phyloP scores from a whole-genome alignment of 1,284 basidiomycete species.

The Marasmius oreades region DNA sequence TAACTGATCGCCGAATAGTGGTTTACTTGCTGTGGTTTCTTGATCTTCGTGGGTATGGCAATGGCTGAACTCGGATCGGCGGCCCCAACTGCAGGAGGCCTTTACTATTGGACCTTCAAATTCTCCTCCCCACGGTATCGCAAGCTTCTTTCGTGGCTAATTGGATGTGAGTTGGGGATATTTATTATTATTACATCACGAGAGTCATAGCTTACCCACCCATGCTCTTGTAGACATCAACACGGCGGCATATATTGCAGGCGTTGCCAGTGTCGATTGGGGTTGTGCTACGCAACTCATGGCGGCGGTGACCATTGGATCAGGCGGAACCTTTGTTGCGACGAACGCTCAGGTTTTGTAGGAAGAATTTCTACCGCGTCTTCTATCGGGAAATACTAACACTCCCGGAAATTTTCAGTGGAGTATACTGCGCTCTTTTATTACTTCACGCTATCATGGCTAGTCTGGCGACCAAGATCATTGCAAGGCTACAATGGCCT shows the following conservation, averaged over 20 bases:
- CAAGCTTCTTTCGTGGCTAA: constrained; percentile 19
- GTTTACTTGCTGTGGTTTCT: constrained; percentile 20
- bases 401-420: constrained; percentile 44
- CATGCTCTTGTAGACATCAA: constrained; percentile 35
- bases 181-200: too few species aligned
- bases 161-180: constrained; percentile 21
- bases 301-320: constrained; percentile 62
- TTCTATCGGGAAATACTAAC: too few species aligned
- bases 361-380: too few species aligned
- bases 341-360: constrained; percentile 61
- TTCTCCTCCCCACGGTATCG: constrained; percentile 19
- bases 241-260: constrained; percentile 64
- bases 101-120: constrained; percentile 24
- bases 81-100: constrained; percentile 21
- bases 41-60: constrained; percentile 18
- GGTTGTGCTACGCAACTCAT: constrained; percentile 69
- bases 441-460: constrained; percentile 55
- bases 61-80: constrained; percentile 24
- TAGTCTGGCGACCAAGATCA: constrained; percentile 27
- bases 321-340: constrained; percentile 44
- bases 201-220: too few species aligned
- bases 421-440: constrained; percentile 55
- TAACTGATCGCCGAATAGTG: constrained; percentile 9
- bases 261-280: constrained; percentile 59
- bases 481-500: constrained; percentile 70